Conservation (phyloP, 2,329 filamentous ascomycete species). For the Xylaria sp. region DNA sequence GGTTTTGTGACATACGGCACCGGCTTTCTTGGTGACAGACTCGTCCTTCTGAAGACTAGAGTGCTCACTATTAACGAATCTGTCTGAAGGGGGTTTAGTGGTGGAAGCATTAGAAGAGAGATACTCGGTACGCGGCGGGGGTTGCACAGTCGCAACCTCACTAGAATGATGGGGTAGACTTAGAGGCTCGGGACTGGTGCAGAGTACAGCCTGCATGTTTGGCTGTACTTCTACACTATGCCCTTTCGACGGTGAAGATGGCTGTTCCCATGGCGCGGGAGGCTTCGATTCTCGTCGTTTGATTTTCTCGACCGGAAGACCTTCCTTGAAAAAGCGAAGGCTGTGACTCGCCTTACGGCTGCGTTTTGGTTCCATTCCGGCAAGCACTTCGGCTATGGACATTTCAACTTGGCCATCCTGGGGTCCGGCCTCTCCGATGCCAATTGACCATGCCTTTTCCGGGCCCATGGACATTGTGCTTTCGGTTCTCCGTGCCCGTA, state of each 20-base stretch:
- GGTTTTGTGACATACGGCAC: constrained; percentile 6
- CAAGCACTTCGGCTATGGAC: constrained; percentile 57
- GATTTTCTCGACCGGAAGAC: constrained; percentile 53
- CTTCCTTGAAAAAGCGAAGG: constrained; percentile 62
- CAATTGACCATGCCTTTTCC: constrained; percentile 62
- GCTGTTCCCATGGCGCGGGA: constrained; percentile 37
- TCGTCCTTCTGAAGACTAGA: constrained; percentile 21
- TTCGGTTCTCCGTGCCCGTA: constrained; percentile 37
- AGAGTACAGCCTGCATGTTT: constrained; percentile 15
- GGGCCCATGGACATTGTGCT: constrained; percentile 41
- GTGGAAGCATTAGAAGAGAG: constrained; percentile 18
- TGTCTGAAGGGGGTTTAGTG: constrained; percentile 14
- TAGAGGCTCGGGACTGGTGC: constrained; percentile 19
- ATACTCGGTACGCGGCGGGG: constrained; percentile 19
- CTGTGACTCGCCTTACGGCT: constrained; percentile 65
- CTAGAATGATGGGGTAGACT: constrained; percentile 23
- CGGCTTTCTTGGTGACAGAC: constrained; percentile 10
- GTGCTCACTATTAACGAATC: constrained; percentile 23
- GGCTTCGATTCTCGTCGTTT: constrained; percentile 46
- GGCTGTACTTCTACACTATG: constrained; percentile 16
- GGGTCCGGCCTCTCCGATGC: constrained; percentile 44
- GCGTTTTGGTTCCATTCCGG: constrained; percentile 56
- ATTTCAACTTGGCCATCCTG: constrained; percentile 57
- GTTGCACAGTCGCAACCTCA: constrained; percentile 26
- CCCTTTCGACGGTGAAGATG: constrained; percentile 34